These are phyloP conservation scores for Letharia lupina DNA, from an alignment of 495 filamentous ascomycete species.

Conservation along the genomic window DNA sequence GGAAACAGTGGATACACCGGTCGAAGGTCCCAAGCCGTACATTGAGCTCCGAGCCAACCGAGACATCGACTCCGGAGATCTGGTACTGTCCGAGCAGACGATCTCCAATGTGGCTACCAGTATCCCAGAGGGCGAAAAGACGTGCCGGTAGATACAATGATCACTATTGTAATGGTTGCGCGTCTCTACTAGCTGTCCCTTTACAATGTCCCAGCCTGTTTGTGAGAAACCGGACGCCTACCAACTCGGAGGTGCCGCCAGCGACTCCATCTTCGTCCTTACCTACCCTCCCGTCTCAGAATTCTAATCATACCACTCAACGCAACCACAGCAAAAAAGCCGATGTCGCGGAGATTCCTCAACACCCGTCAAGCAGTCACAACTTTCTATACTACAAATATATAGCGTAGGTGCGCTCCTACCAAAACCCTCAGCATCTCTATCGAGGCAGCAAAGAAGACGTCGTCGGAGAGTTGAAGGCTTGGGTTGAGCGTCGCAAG, in stretches of 20 bases:
- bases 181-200: neutral
- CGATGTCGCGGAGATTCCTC: neutral
- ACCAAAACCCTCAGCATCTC: no score
- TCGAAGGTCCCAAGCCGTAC: neutral
- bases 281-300: no score
- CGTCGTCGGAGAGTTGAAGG: no score
- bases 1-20: neutral
- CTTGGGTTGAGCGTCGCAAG: no score
- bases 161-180: constrained; percentile 9
- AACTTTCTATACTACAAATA: no score
- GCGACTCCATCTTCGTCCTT: no score
- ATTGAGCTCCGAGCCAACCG: constrained; percentile 4
- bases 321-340: neutral
- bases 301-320: no score
- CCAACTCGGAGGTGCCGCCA: neutral
- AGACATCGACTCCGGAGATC: constrained; percentile 7
- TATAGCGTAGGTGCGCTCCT: no score
- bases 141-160: neutral
- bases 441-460: no score
- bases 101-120: neutral
- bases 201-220: neutral
- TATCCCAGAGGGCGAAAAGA: constrained; percentile 1
- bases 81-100: neutral
- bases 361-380: no score
- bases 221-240: neutral